phyloP scores from a whole-genome alignment of 768 basidiomycete genomes.

The Galerina marginata region DNA sequence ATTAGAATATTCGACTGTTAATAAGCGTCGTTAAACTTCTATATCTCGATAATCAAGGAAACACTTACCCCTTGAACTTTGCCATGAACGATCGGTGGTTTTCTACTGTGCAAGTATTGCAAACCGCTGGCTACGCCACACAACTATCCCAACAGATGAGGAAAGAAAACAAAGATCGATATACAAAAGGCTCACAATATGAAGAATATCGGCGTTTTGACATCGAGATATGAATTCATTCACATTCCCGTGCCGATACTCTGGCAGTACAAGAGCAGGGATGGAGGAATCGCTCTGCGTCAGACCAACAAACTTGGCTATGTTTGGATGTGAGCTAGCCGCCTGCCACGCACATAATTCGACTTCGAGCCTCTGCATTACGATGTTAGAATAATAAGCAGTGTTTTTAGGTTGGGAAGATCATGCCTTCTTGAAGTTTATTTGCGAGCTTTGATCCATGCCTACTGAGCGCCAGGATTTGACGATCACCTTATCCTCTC shows the following conservation, averaged over 20 bases:
- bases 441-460: not conserved
- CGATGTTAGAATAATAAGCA: not conserved
- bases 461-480: not conserved
- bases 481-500: not conserved
- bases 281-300: not conserved
- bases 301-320: not conserved
- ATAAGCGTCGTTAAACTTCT: not conserved
- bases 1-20: constrained; percentile 32
- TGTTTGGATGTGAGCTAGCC: not conserved
- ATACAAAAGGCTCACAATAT: not conserved
- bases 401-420: not conserved
- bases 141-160: constrained; percentile 13
- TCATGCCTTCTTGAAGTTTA: not conserved
- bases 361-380: not conserved
- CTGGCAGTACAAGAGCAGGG: not conserved
- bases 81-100: constrained; percentile 32
- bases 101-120: constrained; percentile 27
- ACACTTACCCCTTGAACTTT: constrained; percentile 33
- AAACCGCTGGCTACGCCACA: constrained; percentile 28
- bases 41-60: not conserved
- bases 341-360: not conserved
- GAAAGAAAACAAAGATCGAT: not conserved
- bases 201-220: not conserved
- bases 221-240: not conserved
- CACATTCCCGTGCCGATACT: not conserved